Percentiles rank a stretch among this genome's conserved stretches.
phyloP scores from a whole-genome alignment of 768 basidiomycete genomes.

The Lepiota subincarnata region DNA sequence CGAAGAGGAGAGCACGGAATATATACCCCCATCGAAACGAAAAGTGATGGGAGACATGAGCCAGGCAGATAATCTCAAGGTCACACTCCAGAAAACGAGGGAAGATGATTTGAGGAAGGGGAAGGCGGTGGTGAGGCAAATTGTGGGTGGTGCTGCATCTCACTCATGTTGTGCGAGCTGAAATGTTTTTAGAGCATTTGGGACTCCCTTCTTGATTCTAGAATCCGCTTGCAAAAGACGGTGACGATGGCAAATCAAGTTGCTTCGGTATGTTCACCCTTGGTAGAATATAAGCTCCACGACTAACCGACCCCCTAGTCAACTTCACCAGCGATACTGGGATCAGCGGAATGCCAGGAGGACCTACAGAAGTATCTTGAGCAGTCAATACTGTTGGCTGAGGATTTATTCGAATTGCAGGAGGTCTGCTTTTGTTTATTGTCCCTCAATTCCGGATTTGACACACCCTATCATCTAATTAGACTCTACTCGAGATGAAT shows the following conservation, averaged over 20 bases:
- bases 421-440: constrained; percentile 40
- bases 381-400: constrained; percentile 57
- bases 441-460: background rate
- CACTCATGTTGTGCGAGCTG: background rate
- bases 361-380: constrained; percentile 51
- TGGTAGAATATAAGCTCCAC: background rate
- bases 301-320: constrained; percentile 24
- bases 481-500: constrained; percentile 46
- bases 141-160: constrained; percentile 45
- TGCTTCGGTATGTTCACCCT: constrained; percentile 45
- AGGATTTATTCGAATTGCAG: constrained; percentile 66
- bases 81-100: constrained; percentile 52
- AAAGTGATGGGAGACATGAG: constrained; percentile 13
- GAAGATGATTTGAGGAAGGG: constrained; percentile 80
- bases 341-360: constrained; percentile 36
- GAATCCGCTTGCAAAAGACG: constrained; percentile 88
- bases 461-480: background rate
- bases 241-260: constrained; percentile 60
- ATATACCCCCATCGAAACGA: constrained; percentile 2
- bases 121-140: constrained; percentile 75
- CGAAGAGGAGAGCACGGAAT: constrained; percentile 14
- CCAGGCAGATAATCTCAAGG: constrained; percentile 40
- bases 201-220: constrained; percentile 85
- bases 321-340: constrained; percentile 30
- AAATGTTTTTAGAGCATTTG: constrained; percentile 57